phyloP scores from a whole-genome alignment of 2,329 filamentous ascomycete genomes.

The Neonectria magnoliae region DNA sequence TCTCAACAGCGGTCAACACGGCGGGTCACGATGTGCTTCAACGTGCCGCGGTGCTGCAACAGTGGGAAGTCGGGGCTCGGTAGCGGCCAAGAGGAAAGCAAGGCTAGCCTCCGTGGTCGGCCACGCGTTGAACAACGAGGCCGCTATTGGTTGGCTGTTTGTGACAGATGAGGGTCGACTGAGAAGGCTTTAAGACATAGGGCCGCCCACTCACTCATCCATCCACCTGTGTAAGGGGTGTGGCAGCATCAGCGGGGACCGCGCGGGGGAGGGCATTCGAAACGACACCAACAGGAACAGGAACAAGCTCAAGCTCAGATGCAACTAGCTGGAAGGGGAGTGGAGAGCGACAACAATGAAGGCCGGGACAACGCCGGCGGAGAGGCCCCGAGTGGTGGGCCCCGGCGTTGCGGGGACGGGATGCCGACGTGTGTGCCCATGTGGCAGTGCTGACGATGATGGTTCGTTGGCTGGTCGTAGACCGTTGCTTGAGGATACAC shows the following conservation, averaged over 20 bases:
- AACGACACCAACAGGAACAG: background rate
- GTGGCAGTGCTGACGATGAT: slow-evolving; percentile 28
- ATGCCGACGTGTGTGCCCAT: slow-evolving; percentile 18
- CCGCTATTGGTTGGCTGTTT: slow-evolving; percentile 25
- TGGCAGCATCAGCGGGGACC: background rate
- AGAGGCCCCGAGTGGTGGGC: slow-evolving; percentile 2
- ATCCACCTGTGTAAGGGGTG: too few species aligned
- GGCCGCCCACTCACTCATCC: background rate
- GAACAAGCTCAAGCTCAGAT: background rate
- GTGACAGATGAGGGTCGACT: background rate
- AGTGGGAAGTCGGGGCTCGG: background rate
- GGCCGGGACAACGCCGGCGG: background rate
- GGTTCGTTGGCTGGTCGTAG: slow-evolving; percentile 26
- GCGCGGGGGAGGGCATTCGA: background rate
- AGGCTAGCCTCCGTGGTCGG: slow-evolving; percentile 12
- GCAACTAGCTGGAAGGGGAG: background rate
- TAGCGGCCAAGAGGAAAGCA: slow-evolving; percentile 14
- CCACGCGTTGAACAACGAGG: slow-evolving; percentile 25
- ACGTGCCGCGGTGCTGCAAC: background rate
- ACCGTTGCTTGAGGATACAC: background rate
- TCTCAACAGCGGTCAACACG: background rate
- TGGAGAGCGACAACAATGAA: background rate
- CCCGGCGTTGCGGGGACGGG: background rate
- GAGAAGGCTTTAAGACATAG: slow-evolving; percentile 7
- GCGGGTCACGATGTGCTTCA: background rate